Evolutionary conservation across 805 yeast species (phyloP).

Genomic region (Candida corydali): DNA sequence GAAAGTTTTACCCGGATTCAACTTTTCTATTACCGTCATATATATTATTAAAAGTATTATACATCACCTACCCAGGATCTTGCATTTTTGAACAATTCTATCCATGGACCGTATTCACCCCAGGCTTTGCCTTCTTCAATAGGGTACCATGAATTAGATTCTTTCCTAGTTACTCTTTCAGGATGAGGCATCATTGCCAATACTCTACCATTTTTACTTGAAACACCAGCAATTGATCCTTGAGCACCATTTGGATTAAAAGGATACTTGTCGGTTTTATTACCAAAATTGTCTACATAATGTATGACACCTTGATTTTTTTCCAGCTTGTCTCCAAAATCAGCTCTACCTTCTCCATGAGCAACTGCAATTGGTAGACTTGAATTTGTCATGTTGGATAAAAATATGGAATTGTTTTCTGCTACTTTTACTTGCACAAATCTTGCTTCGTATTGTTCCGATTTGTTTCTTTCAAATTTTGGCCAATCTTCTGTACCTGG

Average conservation of each 20-base stretch:
- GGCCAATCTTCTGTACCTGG: slow-evolving; percentile 98
- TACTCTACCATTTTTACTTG: slow-evolving; percentile 89
- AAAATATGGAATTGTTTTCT: slow-evolving; percentile 60
- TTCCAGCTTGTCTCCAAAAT: slow-evolving; percentile 44
- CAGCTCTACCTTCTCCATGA: slow-evolving; percentile 96
- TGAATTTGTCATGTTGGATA: slow-evolving; percentile 90
- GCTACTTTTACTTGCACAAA: slow-evolving; percentile 78
- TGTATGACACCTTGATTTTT: slow-evolving; percentile 64
- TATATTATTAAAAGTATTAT: neutral
- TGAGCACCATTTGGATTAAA: slow-evolving; percentile 96
- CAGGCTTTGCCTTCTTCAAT: slow-evolving; percentile 52
- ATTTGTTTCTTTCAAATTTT: slow-evolving; percentile 79
- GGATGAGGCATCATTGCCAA: slow-evolving; percentile 99
- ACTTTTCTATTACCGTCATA: neutral
- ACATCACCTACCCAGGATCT: slow-evolving; percentile 79
- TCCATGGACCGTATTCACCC: slow-evolving; percentile 94
- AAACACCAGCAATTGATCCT: slow-evolving; percentile 87
- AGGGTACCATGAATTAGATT: slow-evolving; percentile 90
- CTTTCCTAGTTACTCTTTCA: slow-evolving; percentile 86
- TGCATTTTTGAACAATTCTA: slow-evolving; percentile 85
- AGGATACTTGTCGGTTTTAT: slow-evolving; percentile 78
- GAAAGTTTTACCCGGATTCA: too few relatives aligned
- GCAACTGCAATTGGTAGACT: slow-evolving; percentile 95
- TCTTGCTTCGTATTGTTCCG: slow-evolving; percentile 97
- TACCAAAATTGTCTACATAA: slow-evolving; percentile 89